Evolutionary conservation across 2,329 filamentous ascomycete species (phyloP), one percentile per base, ranked within the genome.

Genomic region (Botryotinia globosa): DNA sequence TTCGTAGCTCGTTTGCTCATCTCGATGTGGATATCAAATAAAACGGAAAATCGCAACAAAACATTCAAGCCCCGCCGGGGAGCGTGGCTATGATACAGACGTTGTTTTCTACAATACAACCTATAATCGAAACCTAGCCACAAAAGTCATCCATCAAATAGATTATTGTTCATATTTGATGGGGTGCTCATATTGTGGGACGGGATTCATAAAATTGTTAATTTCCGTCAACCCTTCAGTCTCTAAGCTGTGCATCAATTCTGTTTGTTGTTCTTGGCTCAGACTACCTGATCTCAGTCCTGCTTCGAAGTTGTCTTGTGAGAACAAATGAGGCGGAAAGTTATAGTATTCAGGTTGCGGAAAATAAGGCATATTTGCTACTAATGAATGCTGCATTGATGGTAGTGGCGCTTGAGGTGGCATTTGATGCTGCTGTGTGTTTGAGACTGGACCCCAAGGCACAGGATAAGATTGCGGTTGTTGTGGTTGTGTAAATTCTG

Each of bases 231-330:
- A 83, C 0, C 89, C 89, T 76, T 91, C 88, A 77, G 85, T 92
- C 81, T 96, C 92, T 48, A 97, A 86, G 66, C 90, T 90, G 72
- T 90, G 89, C 91, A 97, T 94, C 54, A 97, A 84, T 83, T 97
- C 92, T 75, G 91, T 83, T 82, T 96, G 93, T 81, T 97, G 93
- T 78, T 93, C 88, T 75, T 94, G 91, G 73, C 90, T 94, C 45
- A 97, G 84, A 73, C 87, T 92, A 76, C 90, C 93, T 78, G 89
- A 89, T 73, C 79, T 87, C 87, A 80, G 81, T 75, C 83, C 78
- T 79, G 85, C 81, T 74, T 83, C 80, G 44, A 82, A 83, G 72
- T 83, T 83, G 18, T 83, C 82, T 63, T 85, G 83, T 61, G 83
- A 82, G 75, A 76, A 80, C 59, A 78, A 59, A 68, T 76, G 77